Evolutionary conservation across 2,329 filamentous ascomycete species (phyloP), one percentile per base, ranked within the genome.

Genomic region (Aspergillus phoenicis): DNA sequence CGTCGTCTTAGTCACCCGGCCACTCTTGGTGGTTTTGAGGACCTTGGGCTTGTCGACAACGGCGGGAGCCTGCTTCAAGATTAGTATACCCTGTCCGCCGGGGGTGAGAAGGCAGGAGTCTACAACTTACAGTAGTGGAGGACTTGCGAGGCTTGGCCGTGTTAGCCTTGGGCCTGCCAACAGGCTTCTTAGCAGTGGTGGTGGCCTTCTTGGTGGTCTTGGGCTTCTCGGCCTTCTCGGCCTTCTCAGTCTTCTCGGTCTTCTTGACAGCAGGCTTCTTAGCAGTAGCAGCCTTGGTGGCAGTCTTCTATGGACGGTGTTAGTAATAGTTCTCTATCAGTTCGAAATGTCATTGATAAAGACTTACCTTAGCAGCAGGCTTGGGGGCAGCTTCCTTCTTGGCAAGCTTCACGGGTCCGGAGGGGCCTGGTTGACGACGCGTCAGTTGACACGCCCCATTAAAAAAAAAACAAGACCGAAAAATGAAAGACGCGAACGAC

Each of bases 361-460:
- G n/a, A 47, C 39, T 57, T 66, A 71, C 70, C 73, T 77, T 78
- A 36, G 73, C 66, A 61, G 77, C 76, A 57, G 81, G 76, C 77
- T 83, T 77, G 52, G 76, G 71, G 64, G 71, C 71, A 58, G 74
- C 60, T 59, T 85, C 84, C 83, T 92, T 93, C 88, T 94, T 94
- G 62, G 89, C 90, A 62, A 97, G 89, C 89, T 97, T 97, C 80
- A 95, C 92, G 68, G 91, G 90, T 63, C 93, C 93, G 66, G 93
- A 97, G 62, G 91, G 85, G 72, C 90, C 90, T 93, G 62, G 55
- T 61, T 39, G 57, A 39, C 55, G 62, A 70, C 67, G 70, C 66
- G 73, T 78, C 64, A 77, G 72, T 62, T 49, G 56, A 56, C 43
- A 52, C 43, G 22, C 54, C 47, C 45, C 24, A 53, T 49, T 38